Percentiles rank a stretch among this genome's conserved stretches.
phyloP scores from a whole-genome alignment of 768 basidiomycete genomes.

The Phylloporus arenicola region DNA sequence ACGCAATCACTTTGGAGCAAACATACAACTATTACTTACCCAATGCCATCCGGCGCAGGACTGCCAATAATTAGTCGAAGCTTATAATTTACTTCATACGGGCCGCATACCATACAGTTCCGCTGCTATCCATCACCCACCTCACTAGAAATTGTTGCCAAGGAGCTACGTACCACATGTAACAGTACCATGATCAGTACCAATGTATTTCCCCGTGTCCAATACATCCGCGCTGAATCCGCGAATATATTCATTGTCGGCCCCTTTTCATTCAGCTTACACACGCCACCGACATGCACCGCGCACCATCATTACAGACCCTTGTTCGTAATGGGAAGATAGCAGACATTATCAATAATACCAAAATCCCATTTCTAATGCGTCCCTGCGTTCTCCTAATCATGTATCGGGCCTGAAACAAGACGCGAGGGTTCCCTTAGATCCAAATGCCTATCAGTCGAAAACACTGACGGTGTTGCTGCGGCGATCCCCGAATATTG shows the following conservation, averaged over 20 bases:
- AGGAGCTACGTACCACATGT: too few relatives aligned
- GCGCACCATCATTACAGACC: too few relatives aligned
- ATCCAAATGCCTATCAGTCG: neutral
- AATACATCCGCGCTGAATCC: neutral
- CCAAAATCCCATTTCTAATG: neutral
- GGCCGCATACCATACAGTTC: neutral
- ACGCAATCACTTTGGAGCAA: neutral
- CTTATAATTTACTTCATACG: neutral
- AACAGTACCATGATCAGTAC: too few relatives aligned
- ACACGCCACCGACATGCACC: neutral
- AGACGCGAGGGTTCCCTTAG: neutral
- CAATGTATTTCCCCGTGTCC: neutral
- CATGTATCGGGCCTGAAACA: neutral
- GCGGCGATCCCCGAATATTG: neutral
- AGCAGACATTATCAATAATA: neutral
- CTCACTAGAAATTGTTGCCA: too few relatives aligned
- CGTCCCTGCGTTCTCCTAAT: neutral
- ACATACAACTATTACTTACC: too few relatives aligned
- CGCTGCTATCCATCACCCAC: neutral
- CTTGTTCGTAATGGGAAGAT: too few relatives aligned
- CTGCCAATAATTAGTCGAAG: neutral
- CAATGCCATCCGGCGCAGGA: neutral
- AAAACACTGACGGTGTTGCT: neutral
- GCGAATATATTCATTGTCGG: neutral
- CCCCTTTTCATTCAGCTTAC: neutral